Evolutionary conservation across 306 rosid species (phyloP).

Genomic region (Canavalia ensiformis): DNA sequence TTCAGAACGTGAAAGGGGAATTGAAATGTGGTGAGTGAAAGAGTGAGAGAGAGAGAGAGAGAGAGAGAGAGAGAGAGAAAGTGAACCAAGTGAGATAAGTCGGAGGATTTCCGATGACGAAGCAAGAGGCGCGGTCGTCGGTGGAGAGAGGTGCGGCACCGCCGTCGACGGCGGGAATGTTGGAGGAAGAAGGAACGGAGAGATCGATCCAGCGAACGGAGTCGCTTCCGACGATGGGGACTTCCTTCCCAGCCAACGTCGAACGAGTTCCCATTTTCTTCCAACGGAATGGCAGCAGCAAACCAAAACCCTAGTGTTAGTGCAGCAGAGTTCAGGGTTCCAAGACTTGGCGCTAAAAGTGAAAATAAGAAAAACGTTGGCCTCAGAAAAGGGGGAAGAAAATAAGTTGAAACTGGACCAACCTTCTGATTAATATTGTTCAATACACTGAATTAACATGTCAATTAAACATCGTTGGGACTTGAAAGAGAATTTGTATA

Average conservation of each 20-base stretch:
- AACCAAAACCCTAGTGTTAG: constrained; percentile 54
- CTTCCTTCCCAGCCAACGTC: constrained; percentile 75
- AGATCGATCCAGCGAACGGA: constrained; percentile 72
- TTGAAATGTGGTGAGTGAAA: background rate
- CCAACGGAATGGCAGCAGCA: background rate
- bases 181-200: constrained; percentile 62
- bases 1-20: background rate
- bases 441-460: too few relatives aligned
- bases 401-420: too few relatives aligned
- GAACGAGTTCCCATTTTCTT: constrained; percentile 62
- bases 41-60: constrained; percentile 40
- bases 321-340: constrained; percentile 17
- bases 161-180: constrained; percentile 20
- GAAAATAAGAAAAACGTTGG: constrained; percentile 12
- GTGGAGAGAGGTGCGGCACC: constrained; percentile 55
- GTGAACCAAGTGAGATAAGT: constrained; percentile 70
- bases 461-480: too few relatives aligned
- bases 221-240: constrained; percentile 78
- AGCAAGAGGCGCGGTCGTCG: constrained; percentile 72
- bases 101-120: constrained; percentile 71
- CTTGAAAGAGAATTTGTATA: too few relatives aligned
- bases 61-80: constrained; percentile 36
- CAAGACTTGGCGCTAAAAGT: constrained; percentile 49
- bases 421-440: too few relatives aligned
- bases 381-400: too few relatives aligned